Base-by-base conservation (phyloP, 2,329 filamentous ascomycete genomes). In the Pseudogymnoascus sp. region DNA sequence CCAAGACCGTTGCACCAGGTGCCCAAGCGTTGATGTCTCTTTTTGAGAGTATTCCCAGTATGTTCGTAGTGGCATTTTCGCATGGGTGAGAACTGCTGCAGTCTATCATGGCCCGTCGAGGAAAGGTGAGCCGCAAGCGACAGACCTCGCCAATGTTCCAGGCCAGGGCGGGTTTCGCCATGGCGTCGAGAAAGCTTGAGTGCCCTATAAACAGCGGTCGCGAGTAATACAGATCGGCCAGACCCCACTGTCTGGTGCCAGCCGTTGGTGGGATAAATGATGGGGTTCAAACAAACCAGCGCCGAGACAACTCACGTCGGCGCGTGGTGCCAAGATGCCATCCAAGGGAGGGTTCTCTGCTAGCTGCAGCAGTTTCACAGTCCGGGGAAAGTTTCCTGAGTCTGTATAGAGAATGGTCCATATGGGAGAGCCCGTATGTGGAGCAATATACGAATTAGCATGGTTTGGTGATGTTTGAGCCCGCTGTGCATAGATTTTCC, bases 1-100 rank as follows among this genome's bases (percentile, higher is more conserved):
- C 45, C 45, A 52, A 28, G 43, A 52, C 45, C 45, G 45, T 52
- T 52, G 45, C 43, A 52, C 6, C 43, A 31, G 41, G 43, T 52
- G 43, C 45, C 25, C 25, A 52, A 52, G 45, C 45, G 45, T 49
- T 52, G 45, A 3, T 8, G 4, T 3, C 8, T 31, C 25, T 52
- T 31, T 31, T 31, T 16, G 23, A 8, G 2, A 4, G 4, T 31
- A n/a, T n/a, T 16, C 7, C 11, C 45, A 52, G 25, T 16, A 52
- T 52, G 7, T 52, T 52, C 1, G 23, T n/a, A 5, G 45, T 31
- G 45, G 14, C 14, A 52, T 11, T n/a, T 8, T n/a, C 45, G 4
- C 45, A 14, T 52, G 45, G 45, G 16, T 52, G 45, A 16, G 45
- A 52, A 52, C 18, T 31, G 45, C 45, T 25, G 45, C 45, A 52